phyloP scores from a whole-genome alignment of 2,329 filamentous ascomycete species.

The Penicillium sp. region DNA sequence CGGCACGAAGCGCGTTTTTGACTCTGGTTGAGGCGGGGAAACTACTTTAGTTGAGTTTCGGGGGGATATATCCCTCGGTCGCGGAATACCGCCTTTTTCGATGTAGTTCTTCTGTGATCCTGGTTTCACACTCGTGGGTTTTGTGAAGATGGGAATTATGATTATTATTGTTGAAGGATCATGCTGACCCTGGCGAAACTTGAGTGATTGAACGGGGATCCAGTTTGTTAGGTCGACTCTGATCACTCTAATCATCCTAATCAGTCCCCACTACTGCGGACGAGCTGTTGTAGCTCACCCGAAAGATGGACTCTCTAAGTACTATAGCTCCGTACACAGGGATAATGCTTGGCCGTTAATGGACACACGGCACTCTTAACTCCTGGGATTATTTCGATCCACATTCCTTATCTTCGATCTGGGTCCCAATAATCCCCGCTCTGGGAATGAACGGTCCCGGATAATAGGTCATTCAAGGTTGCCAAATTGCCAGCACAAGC shows the following conservation, averaged over 20 bases:
- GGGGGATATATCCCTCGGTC: slow-evolving; percentile 8
- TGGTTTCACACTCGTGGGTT: not conserved
- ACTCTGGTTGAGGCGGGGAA: slow-evolving; percentile 1
- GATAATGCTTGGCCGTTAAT: slow-evolving; percentile 6
- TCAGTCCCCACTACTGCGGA: not conserved
- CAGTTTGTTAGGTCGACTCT: not conserved
- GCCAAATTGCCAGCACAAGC: not conserved
- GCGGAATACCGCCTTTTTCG: not conserved
- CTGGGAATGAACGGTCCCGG: slow-evolving; percentile 2
- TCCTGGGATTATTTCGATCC: slow-evolving; percentile 1
- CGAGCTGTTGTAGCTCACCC: not conserved
- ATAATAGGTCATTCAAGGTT: too few relatives aligned
- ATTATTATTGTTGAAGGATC: not conserved
- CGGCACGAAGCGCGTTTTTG: slow-evolving; percentile 8
- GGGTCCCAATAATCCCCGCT: not conserved
- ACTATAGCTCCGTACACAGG: not conserved
- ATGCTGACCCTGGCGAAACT: not conserved
- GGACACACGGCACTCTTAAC: not conserved
- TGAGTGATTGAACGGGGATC: not conserved
- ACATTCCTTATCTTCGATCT: slow-evolving; percentile 11
- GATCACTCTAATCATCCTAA: not conserved
- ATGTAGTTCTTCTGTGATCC: not conserved
- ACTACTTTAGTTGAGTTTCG: slow-evolving; percentile 20
- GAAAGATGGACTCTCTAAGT: not conserved
- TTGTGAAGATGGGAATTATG: too few relatives aligned